Evolutionary conservation across 179 eudicot genomes (phyloP), one percentile per base, ranked within the genome.

Genomic region (Monotropa hypopitys): DNA sequence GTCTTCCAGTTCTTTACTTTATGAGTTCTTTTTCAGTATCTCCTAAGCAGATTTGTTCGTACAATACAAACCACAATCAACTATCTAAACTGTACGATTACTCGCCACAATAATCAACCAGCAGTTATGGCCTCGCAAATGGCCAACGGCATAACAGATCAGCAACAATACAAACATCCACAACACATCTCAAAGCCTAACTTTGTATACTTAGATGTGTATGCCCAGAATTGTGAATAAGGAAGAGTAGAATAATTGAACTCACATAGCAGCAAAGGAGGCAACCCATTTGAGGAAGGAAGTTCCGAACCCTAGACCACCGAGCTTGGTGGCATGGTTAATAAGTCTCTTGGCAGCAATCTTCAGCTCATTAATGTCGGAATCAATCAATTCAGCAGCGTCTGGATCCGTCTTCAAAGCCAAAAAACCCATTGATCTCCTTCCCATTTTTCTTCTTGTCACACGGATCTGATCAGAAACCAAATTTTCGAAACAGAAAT

Each of bases 261-360:
- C 89, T 86, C 21, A 94, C 97, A 94, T 87, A 76, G 98, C 97
- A 50, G 98, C 88, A 43, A 94, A 78, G 61, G 94, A 90, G 61
- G 97, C 94, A 21, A 94, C 83, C 96, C 97, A 92, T 83, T 80
- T 84, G 80, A 92, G 83, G 71, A 94, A 84, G 74, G 88, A 83
- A 78, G 90, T 87, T 61, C 91, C 92, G 33, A 94, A 85, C 4
- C 89, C 96, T 2, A 82, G 61, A 6, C 84, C 84, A 10, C 89
- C 86, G 18, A 87, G 84, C 81, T 57, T 82, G 68, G 78, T 59
- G 69, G 89, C 88, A 51, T 92, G 87, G 70, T 35, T 70, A 7
- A 90, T 69, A 12, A 90, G 82, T 13, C 84, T 81, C 78, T 76
- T 78, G 38, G 88, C 82, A 1, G 88, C 90, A 3, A 81, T 43